These are phyloP conservation scores for Candida gigantensis DNA, from an alignment of 1,139 yeast species.

Conservation along the genomic window DNA sequence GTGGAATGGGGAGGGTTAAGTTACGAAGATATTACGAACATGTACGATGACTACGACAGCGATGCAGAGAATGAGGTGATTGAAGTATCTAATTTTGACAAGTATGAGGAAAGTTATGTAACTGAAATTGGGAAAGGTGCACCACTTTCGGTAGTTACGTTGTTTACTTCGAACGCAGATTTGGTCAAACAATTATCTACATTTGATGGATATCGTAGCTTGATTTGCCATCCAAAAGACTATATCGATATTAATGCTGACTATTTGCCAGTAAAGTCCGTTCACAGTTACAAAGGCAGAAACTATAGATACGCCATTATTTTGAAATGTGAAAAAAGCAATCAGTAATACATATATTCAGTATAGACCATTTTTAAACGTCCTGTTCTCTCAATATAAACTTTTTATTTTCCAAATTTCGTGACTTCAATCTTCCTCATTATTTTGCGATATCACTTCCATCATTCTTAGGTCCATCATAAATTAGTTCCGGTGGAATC, in stretches of 20 bases:
- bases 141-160: slow-evolving; percentile 10
- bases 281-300: slow-evolving; percentile 22
- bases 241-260: slow-evolving; percentile 17
- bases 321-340: slow-evolving; percentile 20
- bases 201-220: slow-evolving; percentile 12
- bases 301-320: slow-evolving; percentile 23
- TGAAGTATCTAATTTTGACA: not conserved
- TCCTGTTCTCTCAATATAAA: not conserved
- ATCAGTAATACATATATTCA: slow-evolving; percentile 9
- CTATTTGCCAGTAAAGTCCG: slow-evolving; percentile 27
- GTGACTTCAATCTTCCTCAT: no score
- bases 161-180: slow-evolving; percentile 20
- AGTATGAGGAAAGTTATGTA: slow-evolving; percentile 4
- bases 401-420: not conserved
- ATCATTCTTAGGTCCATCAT: slow-evolving; percentile 36
- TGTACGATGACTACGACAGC: slow-evolving; percentile 47
- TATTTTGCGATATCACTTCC: slow-evolving; percentile 20
- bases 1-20: slow-evolving; percentile 80
- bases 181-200: slow-evolving; percentile 11
- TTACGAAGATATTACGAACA: slow-evolving; percentile 35
- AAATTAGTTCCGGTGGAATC: slow-evolving; percentile 39
- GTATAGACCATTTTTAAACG: not conserved
- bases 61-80: slow-evolving; percentile 20
- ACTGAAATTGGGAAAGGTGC: slow-evolving; percentile 17
- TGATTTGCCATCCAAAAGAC: slow-evolving; percentile 8